phyloP scores from a whole-genome alignment of 148 eudicot genomes.

The Linanthus parryae region DNA sequence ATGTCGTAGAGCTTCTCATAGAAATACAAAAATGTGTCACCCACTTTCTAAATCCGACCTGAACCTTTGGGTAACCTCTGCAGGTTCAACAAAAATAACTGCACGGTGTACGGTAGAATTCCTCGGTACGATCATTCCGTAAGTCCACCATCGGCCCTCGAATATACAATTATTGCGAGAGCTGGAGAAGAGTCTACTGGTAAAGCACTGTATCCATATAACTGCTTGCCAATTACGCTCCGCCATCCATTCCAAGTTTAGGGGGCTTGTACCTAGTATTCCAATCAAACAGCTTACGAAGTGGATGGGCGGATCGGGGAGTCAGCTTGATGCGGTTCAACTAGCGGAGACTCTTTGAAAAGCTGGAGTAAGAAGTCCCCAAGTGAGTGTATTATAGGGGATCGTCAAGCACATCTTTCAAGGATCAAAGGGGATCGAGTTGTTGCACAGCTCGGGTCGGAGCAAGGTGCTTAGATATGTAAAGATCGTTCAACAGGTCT shows the following conservation, averaged over 20 bases:
- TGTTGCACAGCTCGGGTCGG: conserved; percentile 2
- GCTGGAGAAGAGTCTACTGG: not conserved
- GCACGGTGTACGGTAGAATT: not conserved
- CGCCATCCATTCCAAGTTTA: no score
- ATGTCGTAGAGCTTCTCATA: conserved; percentile 4
- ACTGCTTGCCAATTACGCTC: no score
- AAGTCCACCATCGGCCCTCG: not conserved
- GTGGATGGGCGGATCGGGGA: not conserved
- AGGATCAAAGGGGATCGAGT: not conserved
- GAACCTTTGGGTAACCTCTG: not conserved
- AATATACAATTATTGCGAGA: not conserved
- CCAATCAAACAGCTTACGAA: not conserved
- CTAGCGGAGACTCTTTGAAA: not conserved
- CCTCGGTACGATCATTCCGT: not conserved
- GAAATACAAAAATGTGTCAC: not conserved
- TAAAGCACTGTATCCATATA: no score
- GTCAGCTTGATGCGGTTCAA: not conserved
- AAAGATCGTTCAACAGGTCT: not conserved
- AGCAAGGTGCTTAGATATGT: conserved; percentile 7
- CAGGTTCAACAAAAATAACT: not conserved
- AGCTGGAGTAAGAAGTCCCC: conserved; percentile 1
- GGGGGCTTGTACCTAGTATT: no score
- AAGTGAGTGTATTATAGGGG: not conserved
- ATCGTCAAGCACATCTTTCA: not conserved
- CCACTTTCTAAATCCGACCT: not conserved